Percentiles rank a stretch among this genome's conserved stretches.
Conservation (phyloP, 1,284 basidiomycete genomes). For the Cryptococcus sp. region DNA sequence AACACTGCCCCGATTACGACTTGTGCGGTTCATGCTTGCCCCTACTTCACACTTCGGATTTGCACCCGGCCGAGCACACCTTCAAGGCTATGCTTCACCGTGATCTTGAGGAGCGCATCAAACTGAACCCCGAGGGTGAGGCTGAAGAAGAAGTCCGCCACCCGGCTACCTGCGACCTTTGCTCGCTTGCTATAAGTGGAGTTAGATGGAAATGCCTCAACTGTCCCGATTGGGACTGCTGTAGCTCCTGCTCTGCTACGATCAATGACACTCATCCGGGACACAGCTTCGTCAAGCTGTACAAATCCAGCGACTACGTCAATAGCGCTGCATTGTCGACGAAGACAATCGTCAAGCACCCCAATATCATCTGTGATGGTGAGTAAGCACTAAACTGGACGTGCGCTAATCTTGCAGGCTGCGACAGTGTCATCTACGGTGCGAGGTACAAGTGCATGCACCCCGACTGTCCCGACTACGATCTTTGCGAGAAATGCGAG, state of each 20-base stretch:
- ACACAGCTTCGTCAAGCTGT: conserved; percentile 73
- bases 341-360: conserved; percentile 55
- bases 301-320: conserved; percentile 58
- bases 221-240: conserved; percentile 59
- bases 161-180: conserved; percentile 48
- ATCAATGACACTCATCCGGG: conserved; percentile 70
- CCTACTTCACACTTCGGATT: conserved; percentile 39
- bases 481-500: conserved; percentile 79
- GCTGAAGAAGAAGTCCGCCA: conserved; percentile 29
- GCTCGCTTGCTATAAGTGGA: conserved; percentile 44
- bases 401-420: conserved; percentile 19
- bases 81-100: conserved; percentile 50
- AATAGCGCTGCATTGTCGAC: conserved; percentile 38
- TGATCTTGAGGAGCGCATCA: conserved; percentile 46
- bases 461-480: conserved; percentile 74
- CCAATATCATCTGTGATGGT: conserved; percentile 47
- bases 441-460: conserved; percentile 67
- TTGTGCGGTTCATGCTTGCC: conserved; percentile 49
- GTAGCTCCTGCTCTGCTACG: conserved; percentile 66
- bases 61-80: conserved; percentile 42
- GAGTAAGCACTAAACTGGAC: not conserved
- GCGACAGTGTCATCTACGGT: conserved; percentile 42
- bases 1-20: conserved; percentile 49
- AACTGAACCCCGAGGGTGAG: conserved; percentile 23
- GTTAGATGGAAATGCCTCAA: conserved; percentile 52